Percentiles rank a stretch among this genome's conserved stretches.
Conservation (phyloP, 225 moss, liverwort and hornwort genomes). For the Rhytidiadelphus loreus region DNA sequence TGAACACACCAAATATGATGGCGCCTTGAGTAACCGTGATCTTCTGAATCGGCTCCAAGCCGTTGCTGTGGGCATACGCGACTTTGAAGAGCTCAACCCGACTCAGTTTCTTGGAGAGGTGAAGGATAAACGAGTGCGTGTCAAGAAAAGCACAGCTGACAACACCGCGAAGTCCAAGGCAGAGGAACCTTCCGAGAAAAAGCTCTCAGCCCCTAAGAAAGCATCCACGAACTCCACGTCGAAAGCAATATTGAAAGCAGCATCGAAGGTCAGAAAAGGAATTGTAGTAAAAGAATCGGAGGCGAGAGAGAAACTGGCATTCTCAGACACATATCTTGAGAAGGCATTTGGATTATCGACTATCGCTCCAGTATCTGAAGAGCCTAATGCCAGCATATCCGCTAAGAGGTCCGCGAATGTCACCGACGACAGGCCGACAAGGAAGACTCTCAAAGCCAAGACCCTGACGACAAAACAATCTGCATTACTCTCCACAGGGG, state of each 20-base stretch:
- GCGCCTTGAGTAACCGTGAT: slow-evolving; percentile 32
- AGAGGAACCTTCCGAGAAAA: slow-evolving; percentile 4
- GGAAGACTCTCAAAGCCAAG: slow-evolving; percentile 2
- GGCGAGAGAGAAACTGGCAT: slow-evolving; percentile 7
- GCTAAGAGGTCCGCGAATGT: neutral
- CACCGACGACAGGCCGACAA: neutral
- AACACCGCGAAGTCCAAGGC: slow-evolving; percentile 8
- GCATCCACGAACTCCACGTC: slow-evolving; percentile 6
- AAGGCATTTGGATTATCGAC: slow-evolving; percentile 1
- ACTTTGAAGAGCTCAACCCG: slow-evolving; percentile 26
- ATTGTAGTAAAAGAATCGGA: slow-evolving; percentile 5
- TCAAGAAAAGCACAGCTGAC: neutral
- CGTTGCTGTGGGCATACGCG: slow-evolving; percentile 32
- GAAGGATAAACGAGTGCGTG: slow-evolving; percentile 16
- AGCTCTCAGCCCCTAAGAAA: neutral
- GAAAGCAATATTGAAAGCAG: slow-evolving; percentile 21
- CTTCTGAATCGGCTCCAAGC: slow-evolving; percentile 31
- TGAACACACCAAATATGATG: neutral
- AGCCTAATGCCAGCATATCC: neutral
- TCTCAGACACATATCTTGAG: slow-evolving; percentile 16
- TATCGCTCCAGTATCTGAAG: neutral
- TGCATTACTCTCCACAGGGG: slow-evolving; percentile 5
- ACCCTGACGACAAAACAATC: neutral
- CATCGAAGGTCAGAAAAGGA: slow-evolving; percentile 11
- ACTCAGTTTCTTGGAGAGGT: slow-evolving; percentile 23